A percentile compares a stretch with the other conserved stretches of the same genome.
Evolutionary conservation across 2,329 filamentous ascomycete genomes (phyloP).

Genomic region (Verticillium nonalfalfae): DNA sequence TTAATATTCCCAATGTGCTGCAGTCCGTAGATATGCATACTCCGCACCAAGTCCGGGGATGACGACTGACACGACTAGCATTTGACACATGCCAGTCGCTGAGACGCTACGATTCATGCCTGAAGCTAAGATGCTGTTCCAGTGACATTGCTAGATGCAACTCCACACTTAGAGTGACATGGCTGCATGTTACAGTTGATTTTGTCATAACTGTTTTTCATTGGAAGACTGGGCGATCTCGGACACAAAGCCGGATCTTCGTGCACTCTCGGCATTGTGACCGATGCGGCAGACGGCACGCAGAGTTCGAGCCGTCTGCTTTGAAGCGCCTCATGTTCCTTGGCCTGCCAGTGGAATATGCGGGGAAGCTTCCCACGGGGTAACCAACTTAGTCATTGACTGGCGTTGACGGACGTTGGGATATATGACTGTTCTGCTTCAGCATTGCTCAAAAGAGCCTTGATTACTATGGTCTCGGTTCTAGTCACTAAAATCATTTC

Average conservation of each 20-base stretch:
- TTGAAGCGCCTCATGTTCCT: neutral
- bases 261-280: neutral
- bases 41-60: neutral
- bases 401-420: neutral
- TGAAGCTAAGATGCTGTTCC: neutral
- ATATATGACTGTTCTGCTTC: conserved; percentile 5
- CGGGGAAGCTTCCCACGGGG: neutral
- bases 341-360: neutral
- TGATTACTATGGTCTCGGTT: too few species aligned
- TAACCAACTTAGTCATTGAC: neutral
- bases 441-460: too few species aligned
- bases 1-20: neutral
- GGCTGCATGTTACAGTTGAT: neutral
- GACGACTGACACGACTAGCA: neutral
- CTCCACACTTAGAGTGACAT: neutral
- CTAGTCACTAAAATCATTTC: too few species aligned
- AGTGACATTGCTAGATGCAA: neutral
- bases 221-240: neutral
- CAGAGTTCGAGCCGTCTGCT: neutral
- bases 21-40: neutral
- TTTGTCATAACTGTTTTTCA: neutral
- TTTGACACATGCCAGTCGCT: neutral
- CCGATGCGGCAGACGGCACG: neutral
- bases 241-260: neutral
- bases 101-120: neutral